Evolutionary conservation across 2,329 filamentous ascomycete genomes (phyloP).

Genomic region (Talaromyces verruculosus): DNA sequence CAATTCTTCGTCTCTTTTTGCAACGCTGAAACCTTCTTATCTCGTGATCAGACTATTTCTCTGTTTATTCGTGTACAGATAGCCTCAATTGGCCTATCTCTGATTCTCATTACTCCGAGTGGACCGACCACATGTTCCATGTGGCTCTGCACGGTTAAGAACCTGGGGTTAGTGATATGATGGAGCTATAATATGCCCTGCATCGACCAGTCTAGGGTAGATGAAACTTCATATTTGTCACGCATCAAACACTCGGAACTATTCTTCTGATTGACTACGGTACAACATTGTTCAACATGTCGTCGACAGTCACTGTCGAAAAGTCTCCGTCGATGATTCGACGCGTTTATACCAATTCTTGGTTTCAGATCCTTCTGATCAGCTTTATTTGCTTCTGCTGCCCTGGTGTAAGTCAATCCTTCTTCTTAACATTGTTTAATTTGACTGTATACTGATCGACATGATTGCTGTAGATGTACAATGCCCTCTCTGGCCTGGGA

Average conservation of each 20-base stretch:
- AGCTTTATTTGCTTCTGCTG: slow-evolving; percentile 53
- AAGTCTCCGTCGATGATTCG: slow-evolving; percentile 23
- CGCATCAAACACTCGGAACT: not conserved
- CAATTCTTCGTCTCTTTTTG: not conserved
- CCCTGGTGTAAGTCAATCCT: slow-evolving; percentile 41
- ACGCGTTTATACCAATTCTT: slow-evolving; percentile 45
- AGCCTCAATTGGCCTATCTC: slow-evolving; percentile 2
- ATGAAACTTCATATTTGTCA: slow-evolving; percentile 4
- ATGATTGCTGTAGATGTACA: slow-evolving; percentile 46
- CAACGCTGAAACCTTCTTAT: slow-evolving; percentile 4
- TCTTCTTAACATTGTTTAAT: not conserved
- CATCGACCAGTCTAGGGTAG: slow-evolving; percentile 4
- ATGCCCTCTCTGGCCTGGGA: slow-evolving; percentile 48
- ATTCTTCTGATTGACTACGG: not conserved
- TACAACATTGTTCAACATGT: slow-evolving; percentile 22
- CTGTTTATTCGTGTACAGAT: not conserved
- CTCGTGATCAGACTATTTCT: not conserved
- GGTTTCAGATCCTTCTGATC: slow-evolving; percentile 52
- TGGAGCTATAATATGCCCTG: slow-evolving; percentile 10
- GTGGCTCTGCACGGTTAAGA: not conserved
- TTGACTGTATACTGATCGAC: not conserved
- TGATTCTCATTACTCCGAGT: slow-evolving; percentile 9
- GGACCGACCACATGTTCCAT: not conserved
- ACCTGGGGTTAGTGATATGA: slow-evolving; percentile 16
- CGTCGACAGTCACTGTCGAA: slow-evolving; percentile 23